These are phyloP conservation scores for Mycosphaerelloides madeirae DNA, from an alignment of 2,329 filamentous ascomycete species.

Conservation along the genomic window DNA sequence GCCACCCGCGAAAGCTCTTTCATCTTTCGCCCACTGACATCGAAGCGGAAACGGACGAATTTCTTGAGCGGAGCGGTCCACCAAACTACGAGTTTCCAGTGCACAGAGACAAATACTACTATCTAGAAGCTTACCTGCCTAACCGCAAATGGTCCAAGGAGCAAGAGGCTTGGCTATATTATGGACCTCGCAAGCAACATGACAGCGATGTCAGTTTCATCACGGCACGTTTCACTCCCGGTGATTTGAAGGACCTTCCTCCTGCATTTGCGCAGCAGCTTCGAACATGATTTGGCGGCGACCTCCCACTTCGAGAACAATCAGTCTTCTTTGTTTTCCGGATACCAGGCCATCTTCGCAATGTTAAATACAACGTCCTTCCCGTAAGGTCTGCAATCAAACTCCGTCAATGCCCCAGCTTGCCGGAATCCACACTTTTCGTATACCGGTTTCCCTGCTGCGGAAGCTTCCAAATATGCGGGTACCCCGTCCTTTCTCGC, in stretches of 20 bases:
- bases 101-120: slow-evolving; percentile 56
- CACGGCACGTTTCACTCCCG: slow-evolving; percentile 11
- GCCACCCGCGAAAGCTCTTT: slow-evolving; percentile 33
- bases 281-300: background rate
- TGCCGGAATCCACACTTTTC: background rate
- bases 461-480: background rate
- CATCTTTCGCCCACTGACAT: slow-evolving; percentile 46
- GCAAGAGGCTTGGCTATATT: slow-evolving; percentile 48
- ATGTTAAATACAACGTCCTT: background rate
- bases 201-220: slow-evolving; percentile 37
- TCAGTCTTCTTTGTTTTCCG: no score
- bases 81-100: slow-evolving; percentile 51
- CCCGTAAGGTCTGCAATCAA: background rate
- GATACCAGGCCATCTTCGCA: background rate
- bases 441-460: background rate
- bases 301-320: no score
- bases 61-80: slow-evolving; percentile 49
- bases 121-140: slow-evolving; percentile 55
- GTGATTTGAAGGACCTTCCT: background rate
- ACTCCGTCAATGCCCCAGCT: background rate
- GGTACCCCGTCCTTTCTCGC: background rate
- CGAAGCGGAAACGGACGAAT: slow-evolving; percentile 45
- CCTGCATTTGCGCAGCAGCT: background rate
- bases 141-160: slow-evolving; percentile 51
- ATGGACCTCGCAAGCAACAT: slow-evolving; percentile 31